Conservation (phyloP, 2,329 filamentous ascomycete species). For the Fusarium redolens region DNA sequence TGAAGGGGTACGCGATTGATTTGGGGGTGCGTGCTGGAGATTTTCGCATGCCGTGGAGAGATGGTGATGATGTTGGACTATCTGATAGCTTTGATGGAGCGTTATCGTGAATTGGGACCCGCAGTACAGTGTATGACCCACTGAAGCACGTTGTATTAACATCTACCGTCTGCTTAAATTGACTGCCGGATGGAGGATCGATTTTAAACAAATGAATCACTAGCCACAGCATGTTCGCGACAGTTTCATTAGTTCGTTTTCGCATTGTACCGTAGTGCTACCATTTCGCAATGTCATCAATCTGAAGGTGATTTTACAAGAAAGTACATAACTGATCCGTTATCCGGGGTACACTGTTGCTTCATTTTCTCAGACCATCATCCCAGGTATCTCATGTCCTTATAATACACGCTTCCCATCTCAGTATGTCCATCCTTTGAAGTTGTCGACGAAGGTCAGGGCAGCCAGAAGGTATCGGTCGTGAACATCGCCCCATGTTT, state of each 20-base stretch:
- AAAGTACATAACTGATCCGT: not conserved
- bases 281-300: not conserved
- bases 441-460: conserved; percentile 78
- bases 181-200: not conserved
- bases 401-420: not conserved
- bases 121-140: conserved; percentile 12
- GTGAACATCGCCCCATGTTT: conserved; percentile 78
- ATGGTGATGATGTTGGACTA: conserved; percentile 28
- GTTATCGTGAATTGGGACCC: conserved; percentile 32
- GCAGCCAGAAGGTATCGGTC: conserved; percentile 75
- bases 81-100: conserved; percentile 33
- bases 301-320: not conserved
- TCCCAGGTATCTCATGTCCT: not conserved
- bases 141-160: not conserved
- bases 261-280: not conserved
- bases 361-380: conserved; percentile 8
- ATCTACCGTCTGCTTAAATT: not conserved
- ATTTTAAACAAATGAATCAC: not conserved
- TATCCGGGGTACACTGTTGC: not conserved
- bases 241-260: not conserved
- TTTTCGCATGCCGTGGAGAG: conserved; percentile 1
- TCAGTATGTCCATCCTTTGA: conserved; percentile 71
- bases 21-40: not conserved
- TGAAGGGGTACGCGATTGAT: conserved; percentile 12
- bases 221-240: not conserved